A percentile compares a stretch with the other conserved stretches of the same genome.
These are phyloP conservation scores for Rhodofomes roseus DNA, from an alignment of 1,284 basidiomycete genomes.

Conservation along the genomic window DNA sequence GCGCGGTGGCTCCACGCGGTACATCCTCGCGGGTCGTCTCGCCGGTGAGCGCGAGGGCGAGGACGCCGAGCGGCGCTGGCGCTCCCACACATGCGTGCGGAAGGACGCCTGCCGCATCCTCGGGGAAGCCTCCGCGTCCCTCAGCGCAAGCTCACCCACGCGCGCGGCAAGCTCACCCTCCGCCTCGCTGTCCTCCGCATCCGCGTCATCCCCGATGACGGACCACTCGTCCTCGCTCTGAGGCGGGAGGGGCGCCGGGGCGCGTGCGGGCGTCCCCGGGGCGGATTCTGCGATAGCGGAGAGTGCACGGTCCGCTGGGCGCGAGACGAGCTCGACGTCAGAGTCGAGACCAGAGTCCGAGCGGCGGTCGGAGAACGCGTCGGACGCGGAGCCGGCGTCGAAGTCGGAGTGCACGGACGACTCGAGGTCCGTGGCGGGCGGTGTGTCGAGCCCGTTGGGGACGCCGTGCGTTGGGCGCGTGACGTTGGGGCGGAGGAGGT, in stretches of 20 bases:
- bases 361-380: conserved; percentile 40
- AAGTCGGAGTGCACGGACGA: conserved; percentile 28
- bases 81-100: conserved; percentile 26
- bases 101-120: conserved; percentile 23
- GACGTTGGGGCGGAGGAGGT: conserved; percentile 73
- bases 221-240: conserved; percentile 25
- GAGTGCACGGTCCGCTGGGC: conserved; percentile 29
- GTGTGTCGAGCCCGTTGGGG: conserved; percentile 52
- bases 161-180: conserved; percentile 13
- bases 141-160: conserved; percentile 17
- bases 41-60: conserved; percentile 41
- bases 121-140: conserved; percentile 18
- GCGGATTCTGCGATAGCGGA: conserved; percentile 26
- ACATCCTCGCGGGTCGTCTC: conserved; percentile 21
- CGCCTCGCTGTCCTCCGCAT: conserved; percentile 22
- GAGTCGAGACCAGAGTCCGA: conserved; percentile 38
- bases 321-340: conserved; percentile 35
- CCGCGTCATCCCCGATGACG: conserved; percentile 25
- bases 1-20: conserved; percentile 13
- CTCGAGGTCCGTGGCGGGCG: conserved; percentile 61
- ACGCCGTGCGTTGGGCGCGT: conserved; percentile 52
- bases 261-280: conserved; percentile 15
- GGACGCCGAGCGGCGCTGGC: conserved; percentile 28
- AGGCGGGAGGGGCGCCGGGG: neutral
- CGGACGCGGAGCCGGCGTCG: conserved; percentile 45